Base-by-base conservation (phyloP, 2,329 filamentous ascomycete species). In the Colletotrichum noveboracense region DNA sequence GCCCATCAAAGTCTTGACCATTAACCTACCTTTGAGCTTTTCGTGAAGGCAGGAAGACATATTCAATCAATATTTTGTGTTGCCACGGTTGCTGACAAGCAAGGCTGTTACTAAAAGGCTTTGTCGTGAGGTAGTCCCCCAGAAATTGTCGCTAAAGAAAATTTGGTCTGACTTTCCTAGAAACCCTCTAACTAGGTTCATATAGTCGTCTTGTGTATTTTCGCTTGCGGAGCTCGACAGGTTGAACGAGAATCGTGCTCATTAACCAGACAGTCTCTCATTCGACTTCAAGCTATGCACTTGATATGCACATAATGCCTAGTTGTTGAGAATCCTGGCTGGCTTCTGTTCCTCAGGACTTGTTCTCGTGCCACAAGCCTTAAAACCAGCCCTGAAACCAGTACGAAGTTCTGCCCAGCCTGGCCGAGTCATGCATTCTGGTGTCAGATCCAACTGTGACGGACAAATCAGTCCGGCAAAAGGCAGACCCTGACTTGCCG, bases 1-100 rank as follows among this genome's bases (percentile, higher is more conserved):
- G n/a, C 18, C 10, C n/a, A 52, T 52, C 2, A 21, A 21, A 3
- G 2, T 2, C 18, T 48, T n/a, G 38, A 1, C 18, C 38, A 4
- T 6, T 0, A 3, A 12, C 12, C 5, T 10, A 48, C 6, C 9
- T 48, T n/a, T 3, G 2, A n/a, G 38, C 10, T n/a, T 13, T 21
- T 21, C 2, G 10, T 1, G 43, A 21, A 4, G 6, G 4, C 10
- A 48, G 10, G 3, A 48, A 21, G n/a, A 48, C n/a, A 13, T 48
- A 2, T 4, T 7, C 0, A 21, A 48, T 21, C n/a, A 7, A 12
- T 10, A n/a, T 43, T 21, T 12, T 13, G 0, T 13, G 10, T 21
- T 21, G 43, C 10, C 18, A 4, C 18, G 18, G 10, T 48, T 48
- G 43, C 10, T 48, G 10, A 48, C 10, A 48, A 21, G 6, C n/a